Conservation (phyloP, 2,329 filamentous ascomycete species). For the Arthrobotrys musiformis region DNA sequence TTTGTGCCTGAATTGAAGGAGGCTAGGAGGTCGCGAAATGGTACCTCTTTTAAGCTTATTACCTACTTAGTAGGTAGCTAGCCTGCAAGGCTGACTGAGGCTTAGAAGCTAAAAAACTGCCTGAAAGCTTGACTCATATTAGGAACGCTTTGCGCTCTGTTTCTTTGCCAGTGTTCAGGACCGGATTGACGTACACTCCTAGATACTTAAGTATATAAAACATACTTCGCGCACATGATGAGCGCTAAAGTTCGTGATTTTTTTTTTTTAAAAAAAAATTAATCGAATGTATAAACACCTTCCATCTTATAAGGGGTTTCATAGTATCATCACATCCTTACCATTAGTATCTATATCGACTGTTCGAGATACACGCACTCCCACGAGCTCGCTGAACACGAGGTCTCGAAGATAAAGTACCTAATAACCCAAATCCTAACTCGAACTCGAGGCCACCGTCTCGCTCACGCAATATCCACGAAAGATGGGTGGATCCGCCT, state of each 20-base stretch:
- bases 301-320: neutral
- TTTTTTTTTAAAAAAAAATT: too few species aligned
- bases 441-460: neutral
- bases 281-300: neutral
- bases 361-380: neutral
- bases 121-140: slow-evolving; percentile 13
- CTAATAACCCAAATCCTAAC: neutral
- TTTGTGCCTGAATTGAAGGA: neutral
- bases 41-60: neutral
- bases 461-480: neutral
- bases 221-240: too few species aligned
- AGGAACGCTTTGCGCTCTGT: neutral
- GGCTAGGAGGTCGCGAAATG: neutral
- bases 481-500: slow-evolving; percentile 75
- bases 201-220: too few species aligned
- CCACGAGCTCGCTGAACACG: neutral
- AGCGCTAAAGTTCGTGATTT: too few species aligned
- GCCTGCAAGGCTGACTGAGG: slow-evolving; percentile 4
- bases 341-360: neutral
- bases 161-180: too few species aligned
- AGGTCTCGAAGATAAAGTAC: neutral
- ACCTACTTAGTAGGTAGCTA: neutral
- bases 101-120: neutral
- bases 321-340: neutral
- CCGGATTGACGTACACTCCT: too few species aligned